A percentile compares a stretch with the other conserved stretches of the same genome.
Conservation (phyloP, 305 asterid species). For the Fraxinus velutina region DNA sequence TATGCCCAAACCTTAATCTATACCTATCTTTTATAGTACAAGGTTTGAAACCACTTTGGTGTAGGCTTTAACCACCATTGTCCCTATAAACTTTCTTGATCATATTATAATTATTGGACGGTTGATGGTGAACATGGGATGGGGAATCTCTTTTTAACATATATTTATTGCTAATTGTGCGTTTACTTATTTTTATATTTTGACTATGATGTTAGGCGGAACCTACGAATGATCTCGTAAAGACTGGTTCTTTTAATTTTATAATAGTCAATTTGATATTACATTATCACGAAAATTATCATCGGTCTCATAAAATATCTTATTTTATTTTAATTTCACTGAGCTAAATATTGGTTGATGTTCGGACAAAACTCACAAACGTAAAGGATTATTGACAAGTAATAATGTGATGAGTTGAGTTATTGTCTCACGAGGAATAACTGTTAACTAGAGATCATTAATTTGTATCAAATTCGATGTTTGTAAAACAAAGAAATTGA, state of each 20-base stretch:
- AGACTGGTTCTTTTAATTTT: not conserved
- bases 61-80: conserved; percentile 39
- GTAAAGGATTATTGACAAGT: no score
- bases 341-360: not conserved
- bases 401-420: no score
- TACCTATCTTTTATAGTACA: conserved; percentile 1
- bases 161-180: not conserved
- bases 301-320: not conserved
- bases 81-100: conserved; percentile 22
- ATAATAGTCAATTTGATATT: not conserved
- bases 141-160: conserved; percentile 27
- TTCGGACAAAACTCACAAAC: no score
- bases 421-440: no score
- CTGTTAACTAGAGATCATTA: no score
- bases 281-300: not conserved
- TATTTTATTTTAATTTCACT: not conserved
- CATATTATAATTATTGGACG: conserved; percentile 29
- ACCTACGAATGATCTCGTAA: not conserved
- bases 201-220: not conserved
- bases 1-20: not conserved
- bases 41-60: conserved; percentile 15
- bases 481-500: no score
- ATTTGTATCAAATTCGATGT: no score
- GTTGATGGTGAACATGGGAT: conserved; percentile 50
- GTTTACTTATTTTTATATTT: not conserved